Evolutionary conservation across 75 land plant species (phyloP), one percentile per base, ranked within the genome.

Genomic region (Pinus taeda): DNA sequence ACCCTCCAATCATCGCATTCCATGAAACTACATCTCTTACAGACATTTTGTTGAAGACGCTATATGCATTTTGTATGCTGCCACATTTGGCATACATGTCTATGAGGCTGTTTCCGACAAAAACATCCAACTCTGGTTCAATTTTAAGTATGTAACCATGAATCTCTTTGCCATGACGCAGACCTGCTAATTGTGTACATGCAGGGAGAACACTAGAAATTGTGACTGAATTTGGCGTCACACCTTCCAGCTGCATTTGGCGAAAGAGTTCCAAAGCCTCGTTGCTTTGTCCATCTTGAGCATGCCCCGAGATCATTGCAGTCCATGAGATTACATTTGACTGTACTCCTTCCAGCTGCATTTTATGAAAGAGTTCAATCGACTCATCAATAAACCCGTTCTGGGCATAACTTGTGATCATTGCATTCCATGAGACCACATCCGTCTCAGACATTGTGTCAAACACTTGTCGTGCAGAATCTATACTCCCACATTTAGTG

Each of bases 31-130:
- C 60, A 73, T 92, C 84, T 6, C 65, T 22, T 29, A 30, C 69
- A 39, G 53, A 57, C 33, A 75, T 65, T 60, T 81, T 85, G 26
- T 45, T 6, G 59, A 92, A 92, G 12, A 83, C 80, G 59, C 57
- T 81, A 1, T 69, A 36, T 9, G 93, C 85, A 70, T 84, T 88
- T 6, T 84, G 79, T 74, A 92, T 70, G 62, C 82, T 81, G 6
- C 95, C 95, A 78, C 87, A 88, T 65, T 83, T 88, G 15, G 90
- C 85, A 60, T 92, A 92, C 93, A 90, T 88, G 71, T 85, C 86
- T 45, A 92, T 73, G 14, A 92, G 76, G 18, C 89, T 76, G 81
- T 82, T 86, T 59, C 75, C 57, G 59, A 90, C 87, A 17, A 84
- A n/a, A 15, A 81, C 76, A 24, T 70, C 78, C 0, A 74, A 81